phyloP scores from a whole-genome alignment of 1,284 basidiomycete species.

The Microbotryum intermedium region DNA sequence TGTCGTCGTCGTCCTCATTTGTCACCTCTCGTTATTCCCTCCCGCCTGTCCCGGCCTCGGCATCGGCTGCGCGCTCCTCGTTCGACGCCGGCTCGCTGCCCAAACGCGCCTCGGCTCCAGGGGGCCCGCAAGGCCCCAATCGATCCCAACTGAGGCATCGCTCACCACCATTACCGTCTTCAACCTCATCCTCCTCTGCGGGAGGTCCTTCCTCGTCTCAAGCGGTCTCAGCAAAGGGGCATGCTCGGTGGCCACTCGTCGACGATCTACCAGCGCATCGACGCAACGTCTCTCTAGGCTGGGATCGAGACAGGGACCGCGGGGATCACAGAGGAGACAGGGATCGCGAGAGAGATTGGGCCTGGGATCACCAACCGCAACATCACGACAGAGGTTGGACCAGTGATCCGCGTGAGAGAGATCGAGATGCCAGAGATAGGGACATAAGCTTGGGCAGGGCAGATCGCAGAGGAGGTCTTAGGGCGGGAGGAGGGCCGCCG shows the following conservation, averaged over 20 bases:
- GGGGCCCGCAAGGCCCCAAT: constrained; percentile 38
- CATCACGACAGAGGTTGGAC: neutral
- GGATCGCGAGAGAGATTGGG: neutral
- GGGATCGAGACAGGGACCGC: constrained; percentile 16
- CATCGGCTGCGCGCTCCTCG: too few species aligned
- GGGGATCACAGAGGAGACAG: constrained; percentile 17
- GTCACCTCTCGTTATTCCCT: too few species aligned
- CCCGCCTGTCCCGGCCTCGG: too few species aligned
- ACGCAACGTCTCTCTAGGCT: constrained; percentile 3
- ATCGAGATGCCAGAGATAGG: neutral
- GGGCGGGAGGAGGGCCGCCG: neutral
- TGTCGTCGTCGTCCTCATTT: too few species aligned
- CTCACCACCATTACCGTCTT: too few species aligned
- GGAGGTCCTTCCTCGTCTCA: neutral
- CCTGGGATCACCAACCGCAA: neutral
- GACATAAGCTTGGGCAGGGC: neutral
- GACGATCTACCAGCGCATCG: constrained; percentile 4
- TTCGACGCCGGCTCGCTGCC: too few species aligned
- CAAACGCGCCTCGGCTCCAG: constrained; percentile 24
- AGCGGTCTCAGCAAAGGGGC: neutral
- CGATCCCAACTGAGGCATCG: too few species aligned
- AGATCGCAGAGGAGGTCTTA: neutral
- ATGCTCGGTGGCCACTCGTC: neutral
- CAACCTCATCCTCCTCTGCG: too few species aligned
- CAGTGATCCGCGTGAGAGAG: neutral